phyloP scores from a whole-genome alignment of 129 eudicot species.

The Pittosporum tobira region DNA sequence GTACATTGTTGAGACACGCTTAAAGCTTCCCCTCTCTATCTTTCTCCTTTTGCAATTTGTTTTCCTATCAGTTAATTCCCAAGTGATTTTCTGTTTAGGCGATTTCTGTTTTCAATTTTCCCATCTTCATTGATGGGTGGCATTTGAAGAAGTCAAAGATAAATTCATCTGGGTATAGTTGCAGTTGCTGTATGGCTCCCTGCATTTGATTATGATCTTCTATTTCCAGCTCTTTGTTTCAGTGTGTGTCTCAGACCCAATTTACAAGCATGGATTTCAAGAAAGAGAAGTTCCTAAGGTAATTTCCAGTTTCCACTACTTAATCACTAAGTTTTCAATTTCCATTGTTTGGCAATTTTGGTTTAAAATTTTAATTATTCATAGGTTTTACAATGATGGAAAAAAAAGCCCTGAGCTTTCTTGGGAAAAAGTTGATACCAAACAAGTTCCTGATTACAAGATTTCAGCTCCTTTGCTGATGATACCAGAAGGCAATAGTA shows the following conservation, averaged over 20 bases:
- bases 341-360: neutral
- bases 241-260: neutral
- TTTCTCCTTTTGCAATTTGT: neutral
- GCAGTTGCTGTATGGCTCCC: slow-evolving; percentile 3
- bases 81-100: neutral
- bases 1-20: neutral
- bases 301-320: neutral
- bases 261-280: slow-evolving; percentile 38
- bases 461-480: slow-evolving; percentile 36
- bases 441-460: slow-evolving; percentile 32
- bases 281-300: slow-evolving; percentile 68
- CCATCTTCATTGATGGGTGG: neutral
- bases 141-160: neutral
- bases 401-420: slow-evolving; percentile 38
- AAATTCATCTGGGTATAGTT: neutral
- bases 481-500: neutral
- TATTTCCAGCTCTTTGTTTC: neutral
- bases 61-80: neutral
- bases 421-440: slow-evolving; percentile 38
- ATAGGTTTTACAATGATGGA: slow-evolving; percentile 55
- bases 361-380: neutral
- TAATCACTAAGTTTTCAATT: neutral
- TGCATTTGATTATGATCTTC: neutral
- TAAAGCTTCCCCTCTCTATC: neutral
- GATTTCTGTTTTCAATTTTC: neutral